These are phyloP conservation scores for Syzygium syzygioides DNA, from an alignment of 441 rosid genomes.

Conservation along the genomic window DNA sequence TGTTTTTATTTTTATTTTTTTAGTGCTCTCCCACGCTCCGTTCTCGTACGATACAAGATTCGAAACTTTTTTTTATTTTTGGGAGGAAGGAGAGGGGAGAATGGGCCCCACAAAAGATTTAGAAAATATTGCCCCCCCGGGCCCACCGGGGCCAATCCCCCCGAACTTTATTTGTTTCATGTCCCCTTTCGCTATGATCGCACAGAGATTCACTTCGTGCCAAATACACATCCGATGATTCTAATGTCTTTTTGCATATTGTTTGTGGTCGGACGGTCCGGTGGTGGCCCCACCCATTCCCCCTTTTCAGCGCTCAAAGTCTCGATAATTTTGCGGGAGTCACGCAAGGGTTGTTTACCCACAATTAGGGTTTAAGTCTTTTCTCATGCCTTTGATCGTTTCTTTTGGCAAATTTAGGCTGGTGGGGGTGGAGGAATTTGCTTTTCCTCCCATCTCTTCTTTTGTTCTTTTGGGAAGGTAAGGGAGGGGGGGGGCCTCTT, in stretches of 20 bases:
- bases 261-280: neutral
- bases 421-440: neutral
- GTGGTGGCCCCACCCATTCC: neutral
- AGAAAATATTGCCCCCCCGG: neutral
- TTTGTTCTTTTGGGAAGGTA: neutral
- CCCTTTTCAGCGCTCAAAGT: neutral
- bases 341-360: neutral
- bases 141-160: neutral
- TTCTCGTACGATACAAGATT: neutral
- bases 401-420: neutral
- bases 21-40: neutral
- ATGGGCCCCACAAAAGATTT: neutral
- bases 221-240: neutral
- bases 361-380: neutral
- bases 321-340: neutral
- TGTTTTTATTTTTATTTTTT: rapidly evolving
- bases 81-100: neutral
- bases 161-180: neutral
- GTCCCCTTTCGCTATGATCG: neutral
- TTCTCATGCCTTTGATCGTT: neutral
- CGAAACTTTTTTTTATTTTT: neutral
- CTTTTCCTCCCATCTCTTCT: neutral
- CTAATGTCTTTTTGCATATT: neutral
- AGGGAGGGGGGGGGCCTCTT: neutral
- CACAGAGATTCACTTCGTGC: neutral